Evolutionary conservation across 208 protist species (phyloP), one percentile per base, ranked within the genome.

Genomic region (Acanthamoeba healyi): DNA sequence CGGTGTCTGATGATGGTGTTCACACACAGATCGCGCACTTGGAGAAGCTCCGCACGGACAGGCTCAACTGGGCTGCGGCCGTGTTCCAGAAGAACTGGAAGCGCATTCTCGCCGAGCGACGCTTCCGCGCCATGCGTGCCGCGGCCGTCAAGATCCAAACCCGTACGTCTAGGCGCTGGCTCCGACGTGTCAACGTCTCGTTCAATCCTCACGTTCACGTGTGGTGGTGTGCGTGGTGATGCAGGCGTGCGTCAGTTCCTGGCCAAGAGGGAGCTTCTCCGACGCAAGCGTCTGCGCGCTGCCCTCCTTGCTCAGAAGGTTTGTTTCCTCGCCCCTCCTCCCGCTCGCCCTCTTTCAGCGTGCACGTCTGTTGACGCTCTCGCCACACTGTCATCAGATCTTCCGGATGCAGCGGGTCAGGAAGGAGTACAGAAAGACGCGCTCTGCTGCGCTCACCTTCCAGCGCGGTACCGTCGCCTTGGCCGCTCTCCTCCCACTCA

Each of bases 21-120:
- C 14, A 32, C n/a, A 26, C n/a, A 2, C 46, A 93, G 88, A 93
- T 93, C 36, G 88, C 63, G 1, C 67, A 82, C 38, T 32, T 93
- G 67, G 88, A 93, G 65, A 93, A 93, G 40, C 38, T 74, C 40
- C 58, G 88, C 34, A 93, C 88, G 32, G 44, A 49, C 14, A 6
- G 51, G 26, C 34, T 93, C 19, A 93, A 93, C n/a, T 82, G 67
- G 88, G 88, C 67, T 6, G 88, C 88, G 26, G 40, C 67, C 17
- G 67, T 93, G 4, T 74, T 93, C 46, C 88, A 93, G 36, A 93
- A 93, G 65, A 93, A 93, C 88, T 93, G 88, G 88, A 29, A 34
- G 24, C 58, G 58, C n/a, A 91, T 91, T 24, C 7, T 65, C 40
- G 70, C 84, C 54, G 36, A 72, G 58, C 84, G 84, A 14, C 40